phyloP scores from a whole-genome alignment of 2,329 filamentous ascomycete genomes.

The Colletotrichum costaricense region DNA sequence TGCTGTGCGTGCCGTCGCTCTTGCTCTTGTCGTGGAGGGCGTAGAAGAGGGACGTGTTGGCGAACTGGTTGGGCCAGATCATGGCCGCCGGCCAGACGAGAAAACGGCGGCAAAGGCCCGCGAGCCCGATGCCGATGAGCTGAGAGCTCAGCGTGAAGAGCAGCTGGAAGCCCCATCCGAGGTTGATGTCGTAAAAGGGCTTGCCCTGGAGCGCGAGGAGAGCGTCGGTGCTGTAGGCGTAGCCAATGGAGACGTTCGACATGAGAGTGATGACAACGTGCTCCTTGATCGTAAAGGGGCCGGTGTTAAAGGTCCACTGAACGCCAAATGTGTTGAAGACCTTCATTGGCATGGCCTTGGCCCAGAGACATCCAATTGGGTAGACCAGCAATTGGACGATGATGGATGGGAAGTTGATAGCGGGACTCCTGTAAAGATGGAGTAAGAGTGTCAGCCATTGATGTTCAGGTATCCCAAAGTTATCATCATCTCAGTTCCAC shows the following conservation, averaged over 20 bases:
- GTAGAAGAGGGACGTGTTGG: conserved; percentile 59
- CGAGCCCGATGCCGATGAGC: conserved; percentile 70
- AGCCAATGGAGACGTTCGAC: conserved; percentile 63
- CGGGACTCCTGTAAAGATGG: conserved; percentile 39
- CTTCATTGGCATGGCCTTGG: conserved; percentile 52
- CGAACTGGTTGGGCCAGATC: conserved; percentile 68
- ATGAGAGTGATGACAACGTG: conserved; percentile 60
- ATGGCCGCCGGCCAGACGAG: conserved; percentile 70
- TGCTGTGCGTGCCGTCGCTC: conserved; percentile 50
- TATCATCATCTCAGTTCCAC: conserved; percentile 14
- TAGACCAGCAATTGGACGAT: conserved; percentile 55
- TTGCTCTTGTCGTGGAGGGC: conserved; percentile 55
- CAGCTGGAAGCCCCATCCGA: conserved; percentile 67
- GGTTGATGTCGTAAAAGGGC: conserved; percentile 57
- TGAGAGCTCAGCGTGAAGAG: conserved; percentile 69
- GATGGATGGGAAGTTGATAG: conserved; percentile 45
- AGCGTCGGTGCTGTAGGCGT: conserved; percentile 54
- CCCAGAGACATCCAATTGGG: conserved; percentile 56
- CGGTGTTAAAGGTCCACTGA: conserved; percentile 48
- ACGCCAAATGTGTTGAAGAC: conserved; percentile 54
- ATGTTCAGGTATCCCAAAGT: no score
- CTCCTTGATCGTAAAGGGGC: conserved; percentile 59
- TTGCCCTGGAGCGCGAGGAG: conserved; percentile 53
- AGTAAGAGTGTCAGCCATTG: conserved; percentile 40
- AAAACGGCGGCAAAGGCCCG: conserved; percentile 66